Base-by-base conservation (phyloP, 495 filamentous ascomycete species). In the Aspergillus biplanus region DNA sequence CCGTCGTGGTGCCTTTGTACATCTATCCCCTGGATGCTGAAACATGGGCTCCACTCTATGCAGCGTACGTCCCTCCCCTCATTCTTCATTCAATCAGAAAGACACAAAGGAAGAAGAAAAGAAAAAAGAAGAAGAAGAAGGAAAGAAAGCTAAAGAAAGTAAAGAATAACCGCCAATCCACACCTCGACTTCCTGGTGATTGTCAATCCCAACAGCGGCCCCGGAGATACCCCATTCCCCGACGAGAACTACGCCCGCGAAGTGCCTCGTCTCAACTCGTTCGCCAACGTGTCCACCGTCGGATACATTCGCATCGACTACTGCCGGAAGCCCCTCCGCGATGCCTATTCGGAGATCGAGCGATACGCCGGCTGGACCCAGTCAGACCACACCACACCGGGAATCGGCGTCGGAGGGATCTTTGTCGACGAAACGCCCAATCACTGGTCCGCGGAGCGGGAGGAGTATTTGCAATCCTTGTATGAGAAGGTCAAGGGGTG, bases 401-500 rank as follows among this genome's bases (percentile, higher is more conserved):
- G n/a, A n/a, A n/a, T n/a, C n/a, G n/a, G n/a, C n/a, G 39, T 67
- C 7, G 32, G 61, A 5, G 65, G 65, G 12, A 64, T 67, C 53
- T 64, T 67, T 39, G 58, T 67, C 27, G 65, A 67, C 27, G 65
- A 67, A 54, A 67, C 65, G 6, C 65, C 65, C 33, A 67, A 67
- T 33, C 61, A 59, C 12, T 32, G 37, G 7, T 47, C 54, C 6
- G 27, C 37, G 13, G 58, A 61, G 32, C 35, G 33, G 8, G 55
- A 39, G 18, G 48, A 59, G 46, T 67, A 64, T 44, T 55, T 67
- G 16, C 7, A 11, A 1, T 33, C 16, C 5, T 12, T 67, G 21
- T 42, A 52, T 6, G 16, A 52, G 21, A 50, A 16, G 18, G 50
- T 67, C 33, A 67, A 64, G 16, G 18, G 1, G 9, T 49, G 31